phyloP scores from a whole-genome alignment of 768 basidiomycete species.

The Cystofilobasidium bisporidii region DNA sequence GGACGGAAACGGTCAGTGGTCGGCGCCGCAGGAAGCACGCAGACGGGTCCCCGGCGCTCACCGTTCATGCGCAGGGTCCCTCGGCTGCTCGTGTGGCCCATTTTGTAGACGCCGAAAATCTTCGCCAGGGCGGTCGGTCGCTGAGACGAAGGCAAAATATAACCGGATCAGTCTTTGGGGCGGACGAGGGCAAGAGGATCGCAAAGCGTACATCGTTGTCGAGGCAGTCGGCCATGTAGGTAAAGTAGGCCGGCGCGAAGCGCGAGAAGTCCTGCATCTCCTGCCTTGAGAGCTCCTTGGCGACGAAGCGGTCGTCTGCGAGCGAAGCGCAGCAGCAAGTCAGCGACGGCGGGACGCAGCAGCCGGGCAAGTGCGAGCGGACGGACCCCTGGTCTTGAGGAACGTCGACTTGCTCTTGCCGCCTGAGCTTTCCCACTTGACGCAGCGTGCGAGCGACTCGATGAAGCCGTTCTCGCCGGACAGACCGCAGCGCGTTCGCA shows the following conservation, averaged over 20 bases:
- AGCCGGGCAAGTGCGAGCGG: too few relatives aligned
- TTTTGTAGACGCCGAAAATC: slow-evolving; percentile 91
- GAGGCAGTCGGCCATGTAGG: slow-evolving; percentile 93
- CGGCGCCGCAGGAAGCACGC: neutral
- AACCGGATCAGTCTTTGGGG: too few relatives aligned
- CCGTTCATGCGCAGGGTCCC: slow-evolving; percentile 80
- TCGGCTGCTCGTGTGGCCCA: slow-evolving; percentile 77
- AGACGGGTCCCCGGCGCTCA: too few relatives aligned
- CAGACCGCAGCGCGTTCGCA: slow-evolving; percentile 82
- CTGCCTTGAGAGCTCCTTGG: slow-evolving; percentile 82
- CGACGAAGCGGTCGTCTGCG: slow-evolving; percentile 93
- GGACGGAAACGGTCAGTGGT: too few relatives aligned
- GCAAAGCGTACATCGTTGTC: slow-evolving; percentile 54
- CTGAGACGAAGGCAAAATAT: slow-evolving; percentile 42
- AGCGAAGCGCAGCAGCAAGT: neutral
- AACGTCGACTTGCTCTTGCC: slow-evolving; percentile 97
- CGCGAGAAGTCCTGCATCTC: slow-evolving; percentile 93
- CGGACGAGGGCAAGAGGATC: too few relatives aligned
- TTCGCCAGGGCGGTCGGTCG: slow-evolving; percentile 91
- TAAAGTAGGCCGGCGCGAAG: slow-evolving; percentile 94
- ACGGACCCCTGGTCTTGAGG: slow-evolving; percentile 79
- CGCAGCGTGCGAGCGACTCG: slow-evolving; percentile 82
- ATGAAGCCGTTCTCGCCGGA: slow-evolving; percentile 75
- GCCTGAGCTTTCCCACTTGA: slow-evolving; percentile 91
- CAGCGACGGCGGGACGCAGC: too few relatives aligned